Evolutionary conservation across 2,329 filamentous ascomycete species (phyloP).

Genomic region (Fusarium brevicatenulatum): DNA sequence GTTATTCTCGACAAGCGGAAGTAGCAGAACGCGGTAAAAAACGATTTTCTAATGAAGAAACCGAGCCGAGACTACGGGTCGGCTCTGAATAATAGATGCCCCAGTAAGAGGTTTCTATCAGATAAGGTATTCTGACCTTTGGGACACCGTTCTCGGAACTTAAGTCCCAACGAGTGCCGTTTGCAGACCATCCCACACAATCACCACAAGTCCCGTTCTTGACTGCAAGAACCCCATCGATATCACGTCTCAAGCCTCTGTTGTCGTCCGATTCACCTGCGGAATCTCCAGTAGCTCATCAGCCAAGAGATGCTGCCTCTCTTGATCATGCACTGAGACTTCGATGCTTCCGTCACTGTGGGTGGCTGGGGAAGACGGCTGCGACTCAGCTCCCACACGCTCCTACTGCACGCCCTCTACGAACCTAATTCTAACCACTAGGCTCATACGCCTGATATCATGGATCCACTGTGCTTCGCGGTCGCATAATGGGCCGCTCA

Average conservation of each 20-base stretch:
- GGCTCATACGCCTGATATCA: constrained; percentile 42
- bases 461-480: constrained; percentile 50
- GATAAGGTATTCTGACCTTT: background rate
- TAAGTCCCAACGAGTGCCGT: constrained; percentile 17
- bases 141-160: constrained; percentile 9
- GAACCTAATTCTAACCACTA: constrained; percentile 38
- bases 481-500: constrained; percentile 50
- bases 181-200: constrained; percentile 23
- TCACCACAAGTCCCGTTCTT: constrained; percentile 20
- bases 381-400: constrained; percentile 37
- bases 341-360: constrained; percentile 28
- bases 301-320: constrained; percentile 30
- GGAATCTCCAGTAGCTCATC: constrained; percentile 34
- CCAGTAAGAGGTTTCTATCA: background rate
- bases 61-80: background rate
- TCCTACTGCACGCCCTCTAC: constrained; percentile 38
- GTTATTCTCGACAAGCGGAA: constrained; percentile 5
- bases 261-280: constrained; percentile 36
- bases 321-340: constrained; percentile 26
- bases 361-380: constrained; percentile 40
- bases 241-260: constrained; percentile 27
- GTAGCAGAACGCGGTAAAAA: constrained; percentile 18
- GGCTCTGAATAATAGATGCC: background rate
- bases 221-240: constrained; percentile 22
- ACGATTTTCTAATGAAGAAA: background rate